Base-by-base conservation (phyloP, 805 yeast species). In the Kodamaea nitidulidarum region DNA sequence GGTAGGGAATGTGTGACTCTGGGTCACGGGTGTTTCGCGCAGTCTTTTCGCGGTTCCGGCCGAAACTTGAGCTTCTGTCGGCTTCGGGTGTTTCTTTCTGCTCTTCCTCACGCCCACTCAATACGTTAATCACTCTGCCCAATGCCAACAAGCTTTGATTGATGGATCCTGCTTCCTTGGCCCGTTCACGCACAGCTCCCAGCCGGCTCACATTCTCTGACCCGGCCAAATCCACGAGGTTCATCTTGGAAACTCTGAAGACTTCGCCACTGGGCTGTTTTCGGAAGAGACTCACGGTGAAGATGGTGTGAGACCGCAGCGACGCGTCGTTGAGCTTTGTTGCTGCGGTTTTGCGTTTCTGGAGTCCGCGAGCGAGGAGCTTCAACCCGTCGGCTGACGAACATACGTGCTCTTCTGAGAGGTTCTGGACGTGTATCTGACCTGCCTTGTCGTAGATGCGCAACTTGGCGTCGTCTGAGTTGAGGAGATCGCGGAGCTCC, bases 211-310 rank as follows among this genome's bases (percentile, higher is more conserved):
- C 82, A 56, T 90, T 90, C 58, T 91, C 98, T 4, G 95, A 85
- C 0, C 98, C 98, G 0, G 98, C 98, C 47, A 91, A 70, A 64
- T 91, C 98, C 4, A 91, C 98, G 15, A 88, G 65, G 54, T 88
- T 87, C 56, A 87, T 72, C 52, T 86, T 87, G 4, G 88, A 81
- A 2, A 75, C 71, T 2, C 66, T 53, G 47, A 40, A 58, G 30
- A 38, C 48, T 3, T 41, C 44, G n/a, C 36, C 41, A 12, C 32
- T 24, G 46, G 45, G 16, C 32, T 14, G 21, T 12, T 30, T 30
- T 16, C 48, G 76, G 52, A 73, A 75, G 22, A 84, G 58, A 32
- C 71, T 73, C 20, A 84, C 70, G 2, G 88, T 78, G 58, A 84
- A 84, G 4, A 84, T 80, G 1, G 91, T 80, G 55, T 84, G 95